phyloP scores from a whole-genome alignment of 1,139 yeast species.

The Pneumocystis canis region DNA sequence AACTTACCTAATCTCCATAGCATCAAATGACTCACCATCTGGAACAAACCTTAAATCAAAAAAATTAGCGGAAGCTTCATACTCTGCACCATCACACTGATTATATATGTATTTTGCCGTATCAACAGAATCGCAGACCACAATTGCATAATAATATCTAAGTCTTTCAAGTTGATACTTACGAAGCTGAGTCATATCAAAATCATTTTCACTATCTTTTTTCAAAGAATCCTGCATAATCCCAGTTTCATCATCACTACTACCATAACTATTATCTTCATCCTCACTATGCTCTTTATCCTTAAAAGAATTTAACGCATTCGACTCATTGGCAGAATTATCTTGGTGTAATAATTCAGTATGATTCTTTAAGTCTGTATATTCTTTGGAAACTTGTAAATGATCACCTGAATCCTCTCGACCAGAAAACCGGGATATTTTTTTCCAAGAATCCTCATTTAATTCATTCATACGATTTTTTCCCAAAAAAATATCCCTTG shows the following conservation, averaged over 20 bases:
- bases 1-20: conserved; percentile 34
- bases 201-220: conserved; percentile 34
- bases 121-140: conserved; percentile 56
- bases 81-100: conserved; percentile 88
- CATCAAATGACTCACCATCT: conserved; percentile 75
- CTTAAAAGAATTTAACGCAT: no score
- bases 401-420: not conserved
- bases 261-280: conserved; percentile 31
- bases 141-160: conserved; percentile 88
- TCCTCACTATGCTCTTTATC: conserved; percentile 12
- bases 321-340: conserved; percentile 29
- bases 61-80: conserved; percentile 86
- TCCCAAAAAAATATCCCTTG: conserved; percentile 54
- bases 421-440: not conserved
- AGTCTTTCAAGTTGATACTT: conserved; percentile 64
- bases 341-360: not conserved
- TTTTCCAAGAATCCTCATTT: conserved; percentile 27
- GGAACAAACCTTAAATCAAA: conserved; percentile 90
- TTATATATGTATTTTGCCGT: conserved; percentile 69
- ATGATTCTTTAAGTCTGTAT: not conserved
- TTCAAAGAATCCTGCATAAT: conserved; percentile 21
- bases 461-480: not conserved
- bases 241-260: conserved; percentile 23
- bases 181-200: conserved; percentile 35
- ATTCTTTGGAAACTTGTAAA: not conserved